Evolutionary conservation across 768 basidiomycete species (phyloP).

Genomic region (Collybiopsis luxurians): DNA sequence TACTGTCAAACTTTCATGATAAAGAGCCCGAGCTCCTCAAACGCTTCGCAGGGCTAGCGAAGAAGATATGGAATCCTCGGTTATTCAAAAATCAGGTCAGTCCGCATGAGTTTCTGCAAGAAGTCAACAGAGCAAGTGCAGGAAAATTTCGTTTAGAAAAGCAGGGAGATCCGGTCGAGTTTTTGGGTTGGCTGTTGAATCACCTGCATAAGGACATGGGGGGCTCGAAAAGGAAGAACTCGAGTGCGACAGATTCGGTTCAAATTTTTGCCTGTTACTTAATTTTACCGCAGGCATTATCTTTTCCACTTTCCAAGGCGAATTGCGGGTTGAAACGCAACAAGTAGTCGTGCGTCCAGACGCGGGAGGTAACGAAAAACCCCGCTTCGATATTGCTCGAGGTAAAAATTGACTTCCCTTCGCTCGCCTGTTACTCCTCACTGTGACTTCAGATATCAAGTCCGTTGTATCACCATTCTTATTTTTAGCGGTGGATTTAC

Average conservation of each 20-base stretch:
- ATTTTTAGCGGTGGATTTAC: slow-evolving; percentile 93
- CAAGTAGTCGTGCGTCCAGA: slow-evolving; percentile 86
- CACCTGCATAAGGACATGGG: slow-evolving; percentile 90
- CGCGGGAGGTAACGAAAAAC: slow-evolving; percentile 71
- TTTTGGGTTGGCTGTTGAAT: slow-evolving; percentile 94
- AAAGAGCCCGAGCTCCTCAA: slow-evolving; percentile 86
- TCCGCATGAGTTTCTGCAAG: slow-evolving; percentile 98
- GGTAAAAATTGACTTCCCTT: slow-evolving; percentile 43
- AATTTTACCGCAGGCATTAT: slow-evolving; percentile 64
- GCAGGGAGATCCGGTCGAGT: slow-evolving; percentile 96
- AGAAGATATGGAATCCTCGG: slow-evolving; percentile 95
- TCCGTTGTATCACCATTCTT: slow-evolving; percentile 85
- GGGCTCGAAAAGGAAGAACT: slow-evolving; percentile 89
- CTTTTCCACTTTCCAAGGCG: slow-evolving; percentile 92
- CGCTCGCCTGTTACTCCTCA: not conserved
- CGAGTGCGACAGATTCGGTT: slow-evolving; percentile 57
- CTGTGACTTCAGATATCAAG: slow-evolving; percentile 68
- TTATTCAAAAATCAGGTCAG: slow-evolving; percentile 98
- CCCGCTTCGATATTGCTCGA: slow-evolving; percentile 92
- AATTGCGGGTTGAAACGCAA: slow-evolving; percentile 89
- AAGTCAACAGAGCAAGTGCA: slow-evolving; percentile 84
- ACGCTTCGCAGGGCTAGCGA: slow-evolving; percentile 83
- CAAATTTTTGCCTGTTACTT: slow-evolving; percentile 16
- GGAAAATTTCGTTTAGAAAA: slow-evolving; percentile 92
- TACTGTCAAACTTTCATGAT: slow-evolving; percentile 69